Conservation (phyloP, 2,329 filamentous ascomycete genomes). For the Alternaria brassicae region DNA sequence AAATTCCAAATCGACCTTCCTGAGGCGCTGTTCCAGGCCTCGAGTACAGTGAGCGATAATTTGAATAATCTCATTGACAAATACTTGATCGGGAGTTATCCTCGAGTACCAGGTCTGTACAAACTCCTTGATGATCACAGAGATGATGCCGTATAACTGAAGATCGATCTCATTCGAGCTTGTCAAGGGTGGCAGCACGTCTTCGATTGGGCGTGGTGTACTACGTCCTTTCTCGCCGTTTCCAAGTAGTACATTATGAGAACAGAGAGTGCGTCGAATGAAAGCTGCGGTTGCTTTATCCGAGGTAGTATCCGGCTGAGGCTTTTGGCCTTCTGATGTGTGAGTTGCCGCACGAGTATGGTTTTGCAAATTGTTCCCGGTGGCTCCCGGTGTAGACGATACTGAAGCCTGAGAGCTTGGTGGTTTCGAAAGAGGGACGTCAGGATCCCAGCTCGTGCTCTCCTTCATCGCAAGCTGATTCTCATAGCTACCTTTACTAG, state of each 20-base stretch:
- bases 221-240: slow-evolving; percentile 61
- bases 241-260: slow-evolving; percentile 62
- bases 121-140: slow-evolving; percentile 87
- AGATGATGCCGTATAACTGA: slow-evolving; percentile 90
- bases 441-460: slow-evolving; percentile 31
- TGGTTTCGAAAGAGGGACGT: slow-evolving; percentile 32
- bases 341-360: slow-evolving; percentile 27
- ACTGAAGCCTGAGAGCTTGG: slow-evolving; percentile 26
- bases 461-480: slow-evolving; percentile 36
- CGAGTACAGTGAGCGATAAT: slow-evolving; percentile 92
- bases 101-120: slow-evolving; percentile 92
- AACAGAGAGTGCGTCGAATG: slow-evolving; percentile 83
- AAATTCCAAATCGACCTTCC: slow-evolving; percentile 81
- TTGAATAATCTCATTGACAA: slow-evolving; percentile 86
- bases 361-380: slow-evolving; percentile 22
- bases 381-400: slow-evolving; percentile 15
- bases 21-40: slow-evolving; percentile 83
- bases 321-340: slow-evolving; percentile 30
- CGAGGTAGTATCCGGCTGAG: slow-evolving; percentile 59
- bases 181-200: slow-evolving; percentile 86
- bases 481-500: slow-evolving; percentile 23
- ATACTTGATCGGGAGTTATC: slow-evolving; percentile 88
- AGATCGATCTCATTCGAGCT: slow-evolving; percentile 93
- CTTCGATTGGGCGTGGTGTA: slow-evolving; percentile 73
- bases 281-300: slow-evolving; percentile 81